Base-by-base conservation (phyloP, 2,329 filamentous ascomycete genomes). In the Colletotrichum liriopes region DNA sequence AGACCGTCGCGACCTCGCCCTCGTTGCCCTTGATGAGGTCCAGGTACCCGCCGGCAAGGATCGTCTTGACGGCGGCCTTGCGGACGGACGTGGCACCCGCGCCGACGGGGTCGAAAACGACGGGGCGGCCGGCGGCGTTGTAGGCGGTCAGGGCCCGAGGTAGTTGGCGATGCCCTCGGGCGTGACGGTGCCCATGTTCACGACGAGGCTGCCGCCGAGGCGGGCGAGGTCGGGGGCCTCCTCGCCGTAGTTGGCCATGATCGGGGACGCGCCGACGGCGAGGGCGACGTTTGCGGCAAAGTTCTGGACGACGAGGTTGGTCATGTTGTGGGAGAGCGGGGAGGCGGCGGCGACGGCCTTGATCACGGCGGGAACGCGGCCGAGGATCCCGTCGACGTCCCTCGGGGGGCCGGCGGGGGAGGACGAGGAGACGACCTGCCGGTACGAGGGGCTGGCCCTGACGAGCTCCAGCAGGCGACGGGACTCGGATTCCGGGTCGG, bases 151-250 rank as follows among this genome's bases (percentile, higher is more conserved):
- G 85, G 0, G 95, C 95, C 78, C 88, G 47, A 90, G 79, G 80
- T 96, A 95, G 80, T 94, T 94, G 14, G 84, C 77, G 3, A 96
- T 82, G 45, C 91, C 92, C 6, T 94, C 93, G 0, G 92, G 90
- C 1, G 93, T 96, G 8, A 96, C 91, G 0, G 94, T 98, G 37
- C 96, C 96, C 94, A 98, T 98, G 83, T 98, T 98, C 79, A 98
- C 88, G 56, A 98, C 93, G 1, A 98, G 88, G 0, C 92, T 90
- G 14, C 94, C 94, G 47, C 92, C 92, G 0, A 97, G 88, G 39
- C 87, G 88, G 16, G 93, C 91, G n/a, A 98, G 88, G 78, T 98
- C 95, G 9, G 84, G 80, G 0, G 95, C 95, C 85, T 98, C 96
- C 62, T 91, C 89, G 35, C 92, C 93, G 77, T 95, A 93, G 81